Evolutionary conservation across 495 filamentous ascomycete genomes (phyloP), one percentile per base, ranked within the genome.

Genomic region (Penicillium cinerascens): DNA sequence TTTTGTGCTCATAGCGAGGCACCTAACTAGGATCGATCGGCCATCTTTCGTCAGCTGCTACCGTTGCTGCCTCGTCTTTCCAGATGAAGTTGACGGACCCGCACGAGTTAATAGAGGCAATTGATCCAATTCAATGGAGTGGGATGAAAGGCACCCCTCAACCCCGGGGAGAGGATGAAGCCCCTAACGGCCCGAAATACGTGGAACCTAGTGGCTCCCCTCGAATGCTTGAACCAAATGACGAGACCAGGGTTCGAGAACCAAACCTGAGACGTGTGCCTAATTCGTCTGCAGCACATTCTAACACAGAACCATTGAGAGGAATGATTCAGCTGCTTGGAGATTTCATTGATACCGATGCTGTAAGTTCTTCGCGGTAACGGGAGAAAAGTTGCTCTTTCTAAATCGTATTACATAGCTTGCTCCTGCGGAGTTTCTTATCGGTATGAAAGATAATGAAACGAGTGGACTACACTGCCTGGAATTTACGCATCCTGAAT

Each of bases 291-390:
- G 13, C 29, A 17, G 43, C 23, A 47, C 33, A 23, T 40, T 40
- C 35, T 56, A 22, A 45, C 21, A n/a, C n/a, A n/a, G n/a, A n/a
- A n/a, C n/a, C n/a, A n/a, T n/a, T n/a, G n/a, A n/a, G n/a, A 42
- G 52, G 72, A 9, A 74, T 64, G 41, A 54, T 73, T 3, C 62
- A 72, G 23, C n/a, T 40, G 9, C 57, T 77, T 0, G 72, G 71
- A 2, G 68, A 75, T 50, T 72, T 69, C 44, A 65, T 77, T 39
- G 71, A 77, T 42, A 77, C 74, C 6, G 70, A 74, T 52, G 69
- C 65, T 7, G 62, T 58, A 58, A 33, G 49, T 27, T n/a, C n/a
- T n/a, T n/a, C n/a, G n/a, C n/a, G n/a, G n/a, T n/a, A n/a, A n/a
- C n/a, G n/a, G n/a, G n/a, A n/a, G n/a, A n/a, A n/a, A n/a, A n/a